These are phyloP conservation scores for Candida odintsovae DNA, from an alignment of 805 yeast genomes.

Conservation along the genomic window DNA sequence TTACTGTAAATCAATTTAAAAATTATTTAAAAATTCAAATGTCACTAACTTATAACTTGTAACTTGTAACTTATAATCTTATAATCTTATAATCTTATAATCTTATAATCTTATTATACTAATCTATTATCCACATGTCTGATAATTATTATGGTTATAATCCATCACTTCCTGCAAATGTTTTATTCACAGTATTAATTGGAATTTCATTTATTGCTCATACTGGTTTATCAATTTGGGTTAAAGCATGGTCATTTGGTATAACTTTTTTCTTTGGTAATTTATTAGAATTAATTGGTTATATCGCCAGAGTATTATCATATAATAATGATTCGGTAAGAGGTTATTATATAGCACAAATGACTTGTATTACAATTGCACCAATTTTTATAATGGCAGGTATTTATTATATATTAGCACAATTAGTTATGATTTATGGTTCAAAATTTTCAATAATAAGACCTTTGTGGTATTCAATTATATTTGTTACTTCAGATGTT, in stretches of 20 bases:
- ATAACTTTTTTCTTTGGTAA: conserved; percentile 49
- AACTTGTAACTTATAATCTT: too few species aligned
- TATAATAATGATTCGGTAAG: conserved; percentile 30
- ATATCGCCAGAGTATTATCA: conserved; percentile 50
- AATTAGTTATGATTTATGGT: conserved; percentile 59
- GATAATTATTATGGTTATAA: background rate
- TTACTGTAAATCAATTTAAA: too few species aligned
- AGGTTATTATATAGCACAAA: conserved; percentile 50
- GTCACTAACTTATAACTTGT: too few species aligned
- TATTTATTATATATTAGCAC: conserved; percentile 64
- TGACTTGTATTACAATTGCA: conserved; percentile 28
- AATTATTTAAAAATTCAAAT: too few species aligned
- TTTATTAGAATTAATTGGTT: conserved; percentile 62
- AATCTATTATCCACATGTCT: background rate
- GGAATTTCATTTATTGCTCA: conserved; percentile 40
- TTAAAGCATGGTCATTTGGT: conserved; percentile 61
- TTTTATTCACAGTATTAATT: conserved; percentile 41
- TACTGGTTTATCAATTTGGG: conserved; percentile 34
- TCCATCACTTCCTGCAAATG: background rate
- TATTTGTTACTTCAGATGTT: conserved; percentile 63
- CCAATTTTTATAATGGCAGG: conserved; percentile 87
- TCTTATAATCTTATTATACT: too few species aligned
- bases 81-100: too few species aligned
- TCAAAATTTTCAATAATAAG: conserved; percentile 41
- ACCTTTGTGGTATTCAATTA: conserved; percentile 56